phyloP scores from a whole-genome alignment of 306 rosid species.

The Comarum palustre region DNA sequence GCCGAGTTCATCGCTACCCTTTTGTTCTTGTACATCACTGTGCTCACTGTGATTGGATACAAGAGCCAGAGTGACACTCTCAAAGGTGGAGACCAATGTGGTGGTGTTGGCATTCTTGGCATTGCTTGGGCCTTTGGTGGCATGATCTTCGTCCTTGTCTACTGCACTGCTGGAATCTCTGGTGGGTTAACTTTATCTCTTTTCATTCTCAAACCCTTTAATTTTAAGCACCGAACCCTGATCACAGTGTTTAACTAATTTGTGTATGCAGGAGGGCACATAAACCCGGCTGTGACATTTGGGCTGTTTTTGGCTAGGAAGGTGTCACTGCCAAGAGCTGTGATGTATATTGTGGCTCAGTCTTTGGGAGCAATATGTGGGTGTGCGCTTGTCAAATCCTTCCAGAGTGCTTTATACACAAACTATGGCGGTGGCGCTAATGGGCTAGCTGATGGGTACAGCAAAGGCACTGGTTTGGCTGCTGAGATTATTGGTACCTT shows the following conservation, averaged over 20 bases:
- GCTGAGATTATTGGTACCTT: constrained; percentile 51
- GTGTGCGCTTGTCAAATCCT: constrained; percentile 40
- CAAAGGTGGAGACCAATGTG: constrained; percentile 23
- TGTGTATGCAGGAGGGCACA: constrained; percentile 37
- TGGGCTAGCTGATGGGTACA: constrained; percentile 24
- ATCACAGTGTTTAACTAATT: not conserved
- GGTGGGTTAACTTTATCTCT: constrained; percentile 15
- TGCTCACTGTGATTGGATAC: constrained; percentile 48
- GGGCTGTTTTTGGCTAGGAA: constrained; percentile 43
- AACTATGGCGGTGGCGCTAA: constrained; percentile 49
- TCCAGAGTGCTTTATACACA: constrained; percentile 28
- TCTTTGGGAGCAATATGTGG: constrained; percentile 49
- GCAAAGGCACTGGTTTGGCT: constrained; percentile 41
- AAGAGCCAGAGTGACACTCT: constrained; percentile 24
- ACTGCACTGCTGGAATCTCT: constrained; percentile 47
- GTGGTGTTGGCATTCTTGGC: constrained; percentile 37
- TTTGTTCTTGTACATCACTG: constrained; percentile 66
- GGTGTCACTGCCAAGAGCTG: constrained; percentile 39
- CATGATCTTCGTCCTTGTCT: constrained; percentile 45
- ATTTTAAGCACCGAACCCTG: too few species aligned
- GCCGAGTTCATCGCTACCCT: constrained; percentile 92
- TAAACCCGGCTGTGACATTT: constrained; percentile 52
- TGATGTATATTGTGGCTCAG: constrained; percentile 41
- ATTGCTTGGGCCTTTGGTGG: constrained; percentile 50
- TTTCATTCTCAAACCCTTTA: too few species aligned